These are phyloP conservation scores for Kuraishia piskuri DNA, from an alignment of 805 yeast species.

Conservation along the genomic window DNA sequence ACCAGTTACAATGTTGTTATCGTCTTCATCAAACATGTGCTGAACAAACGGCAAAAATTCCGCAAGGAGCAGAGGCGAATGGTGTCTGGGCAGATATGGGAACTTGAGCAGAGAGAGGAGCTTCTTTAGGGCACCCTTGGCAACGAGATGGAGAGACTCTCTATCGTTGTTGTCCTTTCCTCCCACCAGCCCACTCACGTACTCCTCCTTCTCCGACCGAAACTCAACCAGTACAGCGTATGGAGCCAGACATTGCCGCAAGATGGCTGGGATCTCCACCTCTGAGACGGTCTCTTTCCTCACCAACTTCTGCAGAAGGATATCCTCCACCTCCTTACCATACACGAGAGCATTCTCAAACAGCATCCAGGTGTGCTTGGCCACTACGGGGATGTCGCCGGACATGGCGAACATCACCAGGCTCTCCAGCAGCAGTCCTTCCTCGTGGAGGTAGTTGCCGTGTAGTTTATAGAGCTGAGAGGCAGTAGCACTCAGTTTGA, in stretches of 20 bases:
- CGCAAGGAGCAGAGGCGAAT: slow-evolving; percentile 38
- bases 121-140: slow-evolving; percentile 19
- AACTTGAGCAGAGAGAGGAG: slow-evolving; percentile 35
- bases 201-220: slow-evolving; percentile 23
- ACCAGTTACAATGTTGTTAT: neutral
- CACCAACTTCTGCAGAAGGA: slow-evolving; percentile 18
- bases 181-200: slow-evolving; percentile 10
- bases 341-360: slow-evolving; percentile 51
- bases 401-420: slow-evolving; percentile 56
- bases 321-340: slow-evolving; percentile 48
- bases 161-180: neutral
- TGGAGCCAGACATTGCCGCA: slow-evolving; percentile 65
- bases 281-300: slow-evolving; percentile 10
- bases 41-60: slow-evolving; percentile 36
- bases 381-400: slow-evolving; percentile 42
- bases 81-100: slow-evolving; percentile 44
- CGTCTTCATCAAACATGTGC: neutral
- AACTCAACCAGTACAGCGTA: slow-evolving; percentile 54
- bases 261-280: slow-evolving; percentile 38
- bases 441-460: slow-evolving; percentile 29
- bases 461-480: slow-evolving; percentile 44
- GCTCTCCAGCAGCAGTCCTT: slow-evolving; percentile 43
- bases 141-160: neutral
- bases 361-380: slow-evolving; percentile 48
- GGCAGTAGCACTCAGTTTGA: slow-evolving; percentile 52